Evolutionary conservation across 2,329 filamentous ascomycete genomes (phyloP), one percentile per base, ranked within the genome.

Genomic region (Pseudogymnoascus destructans): DNA sequence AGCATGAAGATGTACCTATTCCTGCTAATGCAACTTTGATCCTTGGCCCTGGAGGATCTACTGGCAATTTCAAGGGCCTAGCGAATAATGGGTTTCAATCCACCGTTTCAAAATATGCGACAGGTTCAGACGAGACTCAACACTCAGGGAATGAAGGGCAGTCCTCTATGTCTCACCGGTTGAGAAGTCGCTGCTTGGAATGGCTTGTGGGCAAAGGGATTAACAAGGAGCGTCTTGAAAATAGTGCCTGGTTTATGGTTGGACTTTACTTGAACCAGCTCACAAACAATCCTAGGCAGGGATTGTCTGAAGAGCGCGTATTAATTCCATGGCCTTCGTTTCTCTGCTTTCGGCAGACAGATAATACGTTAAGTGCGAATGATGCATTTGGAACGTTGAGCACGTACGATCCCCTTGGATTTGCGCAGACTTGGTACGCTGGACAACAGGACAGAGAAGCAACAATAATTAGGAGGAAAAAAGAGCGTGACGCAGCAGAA

Each of bases 381-480:
- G 42, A 46, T 23, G 25, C 42, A 15, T 32, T 35, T 36, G 42
- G 42, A 21, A 19, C 49, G 10, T 30, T 49, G 7, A 33, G 58
- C 33, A 38, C 32, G 7, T 35, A 58, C 15, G 69, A 72, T 66
- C 69, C 70, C 27, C 61, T 73, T n/a, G 59, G 62, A 3, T 70
- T 70, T 61, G 70, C 68, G 11, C 67, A 73, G 63, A 64, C 67
- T 10, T 72, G 71, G 71, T 71, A 68, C 58, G 59, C 58, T 33
- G 62, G 61, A 15, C 66, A 63, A 52, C 64, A 67, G n/a, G 66
- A 67, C 13, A 66, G 70, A 61, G 78, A 79, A 46, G 76, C 76
- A 55, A 70, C 72, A 6, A 62, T 78, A 1, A 64, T 68, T 0
- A 77, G 73, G 60, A 77, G 79, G 57, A 77, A 74, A 59, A 75